Base-by-base conservation (phyloP, 768 basidiomycete species). In the Auricularia sp. region DNA sequence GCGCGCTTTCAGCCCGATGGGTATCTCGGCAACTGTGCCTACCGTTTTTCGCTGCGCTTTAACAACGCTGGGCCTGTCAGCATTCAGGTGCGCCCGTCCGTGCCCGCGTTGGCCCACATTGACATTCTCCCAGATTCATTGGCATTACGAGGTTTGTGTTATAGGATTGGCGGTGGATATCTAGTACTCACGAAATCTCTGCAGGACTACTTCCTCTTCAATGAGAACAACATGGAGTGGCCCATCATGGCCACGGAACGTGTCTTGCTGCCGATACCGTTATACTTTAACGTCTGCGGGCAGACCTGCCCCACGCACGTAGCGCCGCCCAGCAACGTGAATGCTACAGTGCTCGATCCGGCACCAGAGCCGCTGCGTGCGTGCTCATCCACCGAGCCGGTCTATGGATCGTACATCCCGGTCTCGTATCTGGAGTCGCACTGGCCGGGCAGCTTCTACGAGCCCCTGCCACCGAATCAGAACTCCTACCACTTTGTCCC, bases 161-260 rank as follows among this genome's bases (percentile, higher is more conserved):
- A 42, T 42, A 14, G 11, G 47, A 8, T 51, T 6, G 10, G 21
- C 47, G 47, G 21, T 42, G 8, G 14, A 18, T 6, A 51, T 51
- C 47, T 8, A 6, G 18, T 10, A 18, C 47, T 51, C 47, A 51
- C 5, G 8, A 51, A 16, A 6, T 16, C 1, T 18, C 47, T 42
- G 47, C 21, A 51, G 47, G 47, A 51, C 16, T 51, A 51, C 47
- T 51, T 51, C 47, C 47, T 51, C 16, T 51, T 12, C 47, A 51
- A 51, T 21, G 56, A 59, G 34, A 59, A 59, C 56, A 59, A 59
- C 29, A 23, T 59, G 23, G 56, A 59, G 34, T 59, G 56, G 56
- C 56, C 56, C 8, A 29, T 35, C 56, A 29, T 33, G 56, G 56
- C 56, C 6, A 59, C 56, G 23, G 56, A 59, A 18, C 23, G 56